These are phyloP conservation scores for Spathaspora sp. DNA, from an alignment of 1,139 yeast genomes.

Conservation along the genomic window DNA sequence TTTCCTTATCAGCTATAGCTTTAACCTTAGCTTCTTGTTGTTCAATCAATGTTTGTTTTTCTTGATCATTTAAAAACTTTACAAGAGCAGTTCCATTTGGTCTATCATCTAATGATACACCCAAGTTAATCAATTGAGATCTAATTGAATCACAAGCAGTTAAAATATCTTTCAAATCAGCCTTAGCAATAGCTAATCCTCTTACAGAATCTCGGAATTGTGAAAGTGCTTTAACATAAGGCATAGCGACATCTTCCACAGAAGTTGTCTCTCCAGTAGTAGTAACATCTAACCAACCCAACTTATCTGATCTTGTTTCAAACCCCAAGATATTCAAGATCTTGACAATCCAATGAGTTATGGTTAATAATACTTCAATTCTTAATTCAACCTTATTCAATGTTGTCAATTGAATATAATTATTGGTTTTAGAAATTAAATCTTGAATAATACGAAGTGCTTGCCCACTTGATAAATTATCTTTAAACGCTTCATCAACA, in stretches of 20 bases:
- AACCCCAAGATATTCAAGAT: conserved; percentile 77
- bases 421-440: conserved; percentile 68
- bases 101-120: conserved; percentile 88
- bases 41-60: conserved; percentile 60
- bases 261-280: conserved; percentile 14
- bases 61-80: conserved; percentile 72
- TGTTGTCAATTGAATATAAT: conserved; percentile 57
- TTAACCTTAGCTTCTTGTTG: conserved; percentile 65
- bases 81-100: conserved; percentile 76
- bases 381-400: conserved; percentile 48
- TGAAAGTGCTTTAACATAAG: conserved; percentile 76
- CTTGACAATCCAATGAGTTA: conserved; percentile 68
- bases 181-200: conserved; percentile 65
- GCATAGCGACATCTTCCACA: conserved; percentile 69
- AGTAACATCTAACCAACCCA: conserved; percentile 71
- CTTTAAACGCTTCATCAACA: conserved; percentile 81
- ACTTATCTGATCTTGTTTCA: conserved; percentile 59
- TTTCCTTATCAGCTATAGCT: conserved; percentile 39
- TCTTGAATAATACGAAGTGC: conserved; percentile 68
- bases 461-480: conserved; percentile 77
- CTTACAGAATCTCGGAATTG: conserved; percentile 82
- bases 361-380: conserved; percentile 64
- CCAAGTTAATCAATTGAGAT: conserved; percentile 65
- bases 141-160: conserved; percentile 42
- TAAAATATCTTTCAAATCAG: conserved; percentile 55